Evolutionary conservation across 2,329 filamentous ascomycete genomes (phyloP), one percentile per base, ranked within the genome.

Genomic region (Colletotrichum sojae): DNA sequence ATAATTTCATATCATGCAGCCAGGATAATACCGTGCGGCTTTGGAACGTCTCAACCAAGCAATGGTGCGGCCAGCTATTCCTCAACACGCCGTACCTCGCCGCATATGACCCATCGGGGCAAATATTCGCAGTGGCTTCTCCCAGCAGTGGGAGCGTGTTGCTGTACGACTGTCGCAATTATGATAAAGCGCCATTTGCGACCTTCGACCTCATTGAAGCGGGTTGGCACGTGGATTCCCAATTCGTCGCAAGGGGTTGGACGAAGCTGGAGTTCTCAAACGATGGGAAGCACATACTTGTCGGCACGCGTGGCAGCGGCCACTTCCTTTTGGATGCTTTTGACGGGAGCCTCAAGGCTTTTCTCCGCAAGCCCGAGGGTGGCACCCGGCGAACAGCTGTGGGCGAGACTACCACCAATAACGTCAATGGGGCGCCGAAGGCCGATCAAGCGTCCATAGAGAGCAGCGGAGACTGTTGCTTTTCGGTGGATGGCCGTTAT

Each of bases 311-410:
- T 56, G 94, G 93, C 6, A 87, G 87, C 59, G 94, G 94, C 0
- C 96, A 99, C 79, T 97, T 96, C 76, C 83, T 99, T 2, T 84
- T 99, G n/a, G 96, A 99, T 78, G 93, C 95, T 1, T 98, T 98
- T 77, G 90, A 94, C 49, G 96, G 95, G 46, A 87, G 86, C 6
- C 80, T 98, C 22, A 93, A 91, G 76, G 91, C 93, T 10, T 94
- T 92, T 77, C 85, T 95, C 65, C 89, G 75, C 77, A 90, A 83
- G 79, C 88, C 80, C 72, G 85, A 80, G 78, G 90, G 82, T 68
- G 84, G 86, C 8, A 84, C 86, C 4, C 82, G 82, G 15, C 83
- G 89, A 12, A 77, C 86, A 2, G 87, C 85, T 3, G 82, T 84
- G 0, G 89, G 89, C 6, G 88, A 91, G 73, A 53, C 31, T 16